phyloP scores from a whole-genome alignment of 148 eudicot genomes.

The Vaccinium vitisidaea region DNA sequence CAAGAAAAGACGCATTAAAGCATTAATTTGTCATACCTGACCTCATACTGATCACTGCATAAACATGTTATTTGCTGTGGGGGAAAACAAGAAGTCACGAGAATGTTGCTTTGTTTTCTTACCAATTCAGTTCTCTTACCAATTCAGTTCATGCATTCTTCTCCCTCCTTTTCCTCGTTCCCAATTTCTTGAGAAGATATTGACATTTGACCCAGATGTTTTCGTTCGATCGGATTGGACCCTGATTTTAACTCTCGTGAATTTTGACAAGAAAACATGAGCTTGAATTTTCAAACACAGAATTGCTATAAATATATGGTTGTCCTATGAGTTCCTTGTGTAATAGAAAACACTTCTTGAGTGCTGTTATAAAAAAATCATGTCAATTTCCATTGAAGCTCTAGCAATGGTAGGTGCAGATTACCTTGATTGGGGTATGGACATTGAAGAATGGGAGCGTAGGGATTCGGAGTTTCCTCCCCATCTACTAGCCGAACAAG shows the following conservation, averaged over 20 bases:
- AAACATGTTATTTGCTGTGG: not conserved
- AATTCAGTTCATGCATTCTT: no score
- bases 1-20: no score
- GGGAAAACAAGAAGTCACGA: not conserved
- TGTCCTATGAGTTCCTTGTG: not conserved
- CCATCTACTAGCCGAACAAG: not conserved
- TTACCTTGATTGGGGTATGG: not conserved
- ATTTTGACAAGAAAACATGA: not conserved
- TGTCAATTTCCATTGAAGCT: conserved; percentile 1
- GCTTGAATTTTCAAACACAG: not conserved
- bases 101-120: not conserved
- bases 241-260: not conserved
- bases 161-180: no score
- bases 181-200: not conserved
- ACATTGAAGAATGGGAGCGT: not conserved
- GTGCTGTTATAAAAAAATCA: not conserved
- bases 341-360: not conserved
- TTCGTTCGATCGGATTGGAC: no score
- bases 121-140: no score
- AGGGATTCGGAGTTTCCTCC: not conserved
- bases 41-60: not conserved
- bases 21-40: not conserved
- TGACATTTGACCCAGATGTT: not conserved
- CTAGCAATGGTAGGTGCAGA: conserved; percentile 7
- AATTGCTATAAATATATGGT: not conserved